These are phyloP conservation scores for Xylariomycetidae sp. DNA, from an alignment of 2,329 filamentous ascomycete genomes.

Conservation along the genomic window DNA sequence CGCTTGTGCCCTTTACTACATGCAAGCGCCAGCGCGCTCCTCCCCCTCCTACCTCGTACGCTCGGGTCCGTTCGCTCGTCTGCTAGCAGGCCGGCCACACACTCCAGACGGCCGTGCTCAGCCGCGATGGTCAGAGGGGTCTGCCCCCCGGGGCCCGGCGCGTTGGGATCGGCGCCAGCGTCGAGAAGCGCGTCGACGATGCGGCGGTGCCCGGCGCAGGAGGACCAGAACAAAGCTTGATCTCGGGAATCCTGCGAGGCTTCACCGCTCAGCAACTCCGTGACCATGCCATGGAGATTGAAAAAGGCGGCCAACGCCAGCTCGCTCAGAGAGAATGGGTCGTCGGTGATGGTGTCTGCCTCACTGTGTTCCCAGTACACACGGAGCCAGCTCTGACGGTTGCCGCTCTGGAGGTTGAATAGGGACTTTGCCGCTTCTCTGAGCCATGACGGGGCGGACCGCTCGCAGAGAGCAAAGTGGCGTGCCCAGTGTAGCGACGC, in stretches of 20 bases:
- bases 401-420: slow-evolving; percentile 11
- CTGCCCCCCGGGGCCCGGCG: slow-evolving; percentile 11
- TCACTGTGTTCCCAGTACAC: slow-evolving; percentile 26
- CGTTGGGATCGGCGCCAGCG: slow-evolving; percentile 17
- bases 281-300: slow-evolving; percentile 20
- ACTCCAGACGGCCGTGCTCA: slow-evolving; percentile 22
- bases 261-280: slow-evolving; percentile 10
- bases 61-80: slow-evolving; percentile 20
- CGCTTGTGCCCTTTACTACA: slow-evolving; percentile 26
- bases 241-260: slow-evolving; percentile 8
- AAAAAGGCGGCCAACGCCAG: slow-evolving; percentile 29
- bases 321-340: slow-evolving; percentile 15
- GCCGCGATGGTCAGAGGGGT: slow-evolving; percentile 26
- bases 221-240: slow-evolving; percentile 27
- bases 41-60: slow-evolving; percentile 14
- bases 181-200: slow-evolving; percentile 19
- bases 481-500: slow-evolving; percentile 31
- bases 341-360: slow-evolving; percentile 15
- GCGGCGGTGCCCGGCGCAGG: slow-evolving; percentile 17
- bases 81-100: slow-evolving; percentile 20
- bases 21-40: slow-evolving; percentile 30
- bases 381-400: slow-evolving; percentile 29
- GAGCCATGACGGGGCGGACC: slow-evolving; percentile 11
- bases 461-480: slow-evolving; percentile 24
- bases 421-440: slow-evolving; percentile 13